phyloP scores from a whole-genome alignment of 2,329 filamentous ascomycete species.

The Pseudomassariella vexata region DNA sequence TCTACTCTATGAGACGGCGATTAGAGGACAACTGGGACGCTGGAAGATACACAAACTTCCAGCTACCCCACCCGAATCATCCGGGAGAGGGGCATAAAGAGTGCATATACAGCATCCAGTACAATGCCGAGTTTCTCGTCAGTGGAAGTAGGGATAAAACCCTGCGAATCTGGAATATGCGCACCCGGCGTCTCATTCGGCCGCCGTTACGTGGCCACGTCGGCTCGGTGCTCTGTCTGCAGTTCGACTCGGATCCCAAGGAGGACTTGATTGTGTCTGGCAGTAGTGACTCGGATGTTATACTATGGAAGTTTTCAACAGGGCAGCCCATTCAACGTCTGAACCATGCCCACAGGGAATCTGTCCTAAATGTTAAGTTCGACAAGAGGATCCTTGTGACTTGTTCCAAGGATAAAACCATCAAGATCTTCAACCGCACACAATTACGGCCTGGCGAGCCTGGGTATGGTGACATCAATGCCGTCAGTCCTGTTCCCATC shows the following conservation, averaged over 20 bases:
- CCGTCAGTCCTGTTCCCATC: conserved; percentile 46
- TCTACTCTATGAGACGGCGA: conserved; percentile 81
- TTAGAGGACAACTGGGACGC: conserved; percentile 90
- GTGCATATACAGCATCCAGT: conserved; percentile 94
- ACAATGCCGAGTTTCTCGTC: conserved; percentile 77
- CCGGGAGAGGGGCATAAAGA: conserved; percentile 81
- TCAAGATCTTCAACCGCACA: conserved; percentile 89
- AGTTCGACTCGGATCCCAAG: conserved; percentile 83
- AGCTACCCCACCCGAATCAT: conserved; percentile 78
- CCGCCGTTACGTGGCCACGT: conserved; percentile 70
- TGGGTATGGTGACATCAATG: conserved; percentile 40
- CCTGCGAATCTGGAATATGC: conserved; percentile 84
- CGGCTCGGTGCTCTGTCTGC: conserved; percentile 87
- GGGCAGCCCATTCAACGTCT: conserved; percentile 76
- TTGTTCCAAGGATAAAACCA: conserved; percentile 94
- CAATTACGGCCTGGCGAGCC: conserved; percentile 56
- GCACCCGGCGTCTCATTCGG: conserved; percentile 70
- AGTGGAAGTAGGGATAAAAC: conserved; percentile 89
- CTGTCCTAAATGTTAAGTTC: conserved; percentile 88
- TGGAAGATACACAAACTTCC: conserved; percentile 78
- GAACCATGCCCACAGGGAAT: conserved; percentile 74
- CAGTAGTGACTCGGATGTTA: conserved; percentile 85
- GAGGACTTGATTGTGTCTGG: conserved; percentile 94
- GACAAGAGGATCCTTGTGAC: conserved; percentile 89
- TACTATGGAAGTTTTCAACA: conserved; percentile 90